phyloP scores from a whole-genome alignment of 2,329 filamentous ascomycete genomes.

The Colletotrichum agaves region DNA sequence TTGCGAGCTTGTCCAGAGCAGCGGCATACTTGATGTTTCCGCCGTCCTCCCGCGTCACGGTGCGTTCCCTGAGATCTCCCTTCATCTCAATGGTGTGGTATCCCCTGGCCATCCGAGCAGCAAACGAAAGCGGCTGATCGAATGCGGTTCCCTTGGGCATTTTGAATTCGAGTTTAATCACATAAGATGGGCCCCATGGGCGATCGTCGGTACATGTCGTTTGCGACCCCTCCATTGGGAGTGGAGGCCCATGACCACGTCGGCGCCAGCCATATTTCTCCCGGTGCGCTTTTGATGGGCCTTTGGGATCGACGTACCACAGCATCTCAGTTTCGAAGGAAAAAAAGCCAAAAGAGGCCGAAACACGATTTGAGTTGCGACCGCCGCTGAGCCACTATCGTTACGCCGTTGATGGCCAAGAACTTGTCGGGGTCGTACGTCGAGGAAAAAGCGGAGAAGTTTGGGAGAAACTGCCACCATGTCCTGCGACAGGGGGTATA shows the following conservation, averaged over 20 bases:
- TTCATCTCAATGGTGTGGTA: conserved; percentile 1
- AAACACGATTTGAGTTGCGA: background rate
- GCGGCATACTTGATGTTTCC: background rate
- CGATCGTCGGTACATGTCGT: background rate
- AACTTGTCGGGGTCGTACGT: conserved; percentile 1
- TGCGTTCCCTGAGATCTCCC: background rate
- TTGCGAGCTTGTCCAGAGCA: background rate
- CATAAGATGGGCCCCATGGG: background rate
- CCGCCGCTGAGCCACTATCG: background rate
- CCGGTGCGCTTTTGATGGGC: background rate
- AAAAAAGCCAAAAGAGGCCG: conserved; percentile 5
- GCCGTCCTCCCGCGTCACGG: background rate
- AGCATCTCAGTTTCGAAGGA: conserved; percentile 1
- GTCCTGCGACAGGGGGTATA: conserved; percentile 4
- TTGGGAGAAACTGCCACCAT: conserved; percentile 6
- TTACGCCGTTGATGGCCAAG: conserved; percentile 10
- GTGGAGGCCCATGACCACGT: background rate
- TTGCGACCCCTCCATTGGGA: background rate
- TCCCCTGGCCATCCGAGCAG: background rate
- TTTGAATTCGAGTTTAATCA: background rate
- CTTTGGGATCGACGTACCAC: conserved; percentile 11
- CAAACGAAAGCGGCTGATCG: conserved; percentile 7
- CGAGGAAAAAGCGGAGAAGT: background rate
- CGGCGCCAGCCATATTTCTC: background rate
- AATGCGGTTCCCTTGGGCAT: conserved; percentile 5